These are phyloP conservation scores for Effrenium voratum DNA, from an alignment of 73 alveolate species.

Conservation along the genomic window DNA sequence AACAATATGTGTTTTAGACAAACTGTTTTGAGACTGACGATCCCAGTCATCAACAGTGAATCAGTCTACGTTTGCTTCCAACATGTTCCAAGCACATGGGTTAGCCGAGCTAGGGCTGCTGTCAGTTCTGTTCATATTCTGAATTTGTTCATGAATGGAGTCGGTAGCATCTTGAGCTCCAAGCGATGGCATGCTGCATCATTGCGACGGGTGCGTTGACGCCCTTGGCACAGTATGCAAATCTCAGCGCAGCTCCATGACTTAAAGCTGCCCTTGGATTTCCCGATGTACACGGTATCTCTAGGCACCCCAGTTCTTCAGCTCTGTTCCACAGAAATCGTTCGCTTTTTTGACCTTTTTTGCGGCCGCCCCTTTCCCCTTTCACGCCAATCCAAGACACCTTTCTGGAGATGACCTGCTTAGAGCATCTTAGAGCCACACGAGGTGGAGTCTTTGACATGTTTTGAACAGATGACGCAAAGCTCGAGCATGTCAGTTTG, in stretches of 20 bases:
- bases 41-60: not conserved
- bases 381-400: not conserved
- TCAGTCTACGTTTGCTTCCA: not conserved
- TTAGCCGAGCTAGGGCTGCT: not conserved
- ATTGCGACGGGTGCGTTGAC: not conserved
- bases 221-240: not conserved
- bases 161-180: not conserved
- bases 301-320: not conserved
- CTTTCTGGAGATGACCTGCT: not conserved
- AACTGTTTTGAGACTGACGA: not conserved
- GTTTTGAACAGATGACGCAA: no score
- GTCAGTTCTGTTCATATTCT: not conserved
- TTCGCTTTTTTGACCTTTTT: not conserved
- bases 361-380: not conserved
- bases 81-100: not conserved
- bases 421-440: no score
- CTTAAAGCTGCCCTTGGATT: not conserved
- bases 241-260: not conserved
- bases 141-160: not conserved
- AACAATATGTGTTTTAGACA: no score
- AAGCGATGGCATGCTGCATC: constrained; percentile 10
- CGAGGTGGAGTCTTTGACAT: no score
- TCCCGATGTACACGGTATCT: constrained; percentile 16
- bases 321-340: not conserved
- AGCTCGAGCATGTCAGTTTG: no score